phyloP scores from a whole-genome alignment of 768 basidiomycete species.

The Jaapia argillacea region DNA sequence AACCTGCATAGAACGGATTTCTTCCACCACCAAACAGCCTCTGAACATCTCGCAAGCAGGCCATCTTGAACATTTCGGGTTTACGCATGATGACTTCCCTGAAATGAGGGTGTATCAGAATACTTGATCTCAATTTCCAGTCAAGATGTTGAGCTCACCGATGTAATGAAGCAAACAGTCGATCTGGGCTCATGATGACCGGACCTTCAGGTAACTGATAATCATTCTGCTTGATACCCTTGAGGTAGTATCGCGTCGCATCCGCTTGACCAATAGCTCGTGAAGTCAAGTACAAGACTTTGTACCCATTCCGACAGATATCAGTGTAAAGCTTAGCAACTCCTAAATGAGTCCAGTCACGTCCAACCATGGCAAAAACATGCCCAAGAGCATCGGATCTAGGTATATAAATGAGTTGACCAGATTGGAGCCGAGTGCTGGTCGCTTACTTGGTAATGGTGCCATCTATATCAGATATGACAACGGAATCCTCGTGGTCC shows the following conservation, averaged over 20 bases:
- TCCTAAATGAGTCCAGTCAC: slow-evolving; percentile 96
- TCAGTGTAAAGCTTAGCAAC: slow-evolving; percentile 97
- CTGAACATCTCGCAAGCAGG: slow-evolving; percentile 91
- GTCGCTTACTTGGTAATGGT: slow-evolving; percentile 88
- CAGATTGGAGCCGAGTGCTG: not conserved
- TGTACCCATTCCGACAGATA: slow-evolving; percentile 92
- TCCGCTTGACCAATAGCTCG: slow-evolving; percentile 98
- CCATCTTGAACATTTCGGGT: slow-evolving; percentile 99
- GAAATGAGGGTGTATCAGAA: slow-evolving; percentile 1
- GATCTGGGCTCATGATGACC: slow-evolving; percentile 97
- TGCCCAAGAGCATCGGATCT: slow-evolving; percentile 96
- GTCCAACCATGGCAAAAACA: slow-evolving; percentile 94
- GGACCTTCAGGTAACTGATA: slow-evolving; percentile 97
- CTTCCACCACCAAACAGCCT: slow-evolving; percentile 68
- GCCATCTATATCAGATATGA: slow-evolving; percentile 97
- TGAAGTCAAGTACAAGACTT: slow-evolving; percentile 95
- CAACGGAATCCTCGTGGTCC: slow-evolving; percentile 84
- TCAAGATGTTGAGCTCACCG: slow-evolving; percentile 40
- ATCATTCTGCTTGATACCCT: slow-evolving; percentile 89
- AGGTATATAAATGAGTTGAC: not conserved
- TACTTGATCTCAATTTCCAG: not conserved
- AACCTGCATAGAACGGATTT: slow-evolving; percentile 92
- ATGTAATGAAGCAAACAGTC: slow-evolving; percentile 89
- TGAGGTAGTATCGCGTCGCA: slow-evolving; percentile 89
- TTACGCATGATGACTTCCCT: slow-evolving; percentile 99